These are phyloP conservation scores for Dryas drummondii DNA, from an alignment of 306 rosid genomes.

Conservation along the genomic window DNA sequence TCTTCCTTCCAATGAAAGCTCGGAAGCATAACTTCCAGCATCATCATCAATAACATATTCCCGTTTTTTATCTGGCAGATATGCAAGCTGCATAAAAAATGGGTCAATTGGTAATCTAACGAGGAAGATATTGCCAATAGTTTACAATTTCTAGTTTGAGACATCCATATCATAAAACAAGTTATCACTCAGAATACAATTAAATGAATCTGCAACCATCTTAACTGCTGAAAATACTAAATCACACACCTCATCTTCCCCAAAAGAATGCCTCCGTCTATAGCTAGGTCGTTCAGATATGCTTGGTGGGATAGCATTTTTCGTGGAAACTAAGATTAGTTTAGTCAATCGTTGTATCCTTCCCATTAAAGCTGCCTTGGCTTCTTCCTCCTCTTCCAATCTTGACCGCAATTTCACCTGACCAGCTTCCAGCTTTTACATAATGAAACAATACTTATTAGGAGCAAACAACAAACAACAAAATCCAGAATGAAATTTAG, in stretches of 20 bases:
- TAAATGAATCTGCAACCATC: conserved; percentile 19
- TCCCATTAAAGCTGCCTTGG: conserved; percentile 89
- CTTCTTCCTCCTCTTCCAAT: conserved; percentile 91
- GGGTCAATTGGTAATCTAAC: conserved; percentile 12
- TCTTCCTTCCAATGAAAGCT: conserved; percentile 59
- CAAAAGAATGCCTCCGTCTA: conserved; percentile 86
- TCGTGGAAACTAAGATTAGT: conserved; percentile 79
- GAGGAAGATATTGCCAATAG: conserved; percentile 2
- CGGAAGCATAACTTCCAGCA: conserved; percentile 55
- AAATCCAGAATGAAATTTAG: not conserved
- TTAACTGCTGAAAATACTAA: not conserved
- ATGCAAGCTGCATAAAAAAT: conserved; percentile 66
- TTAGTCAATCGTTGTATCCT: conserved; percentile 86
- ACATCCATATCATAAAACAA: conserved; percentile 5
- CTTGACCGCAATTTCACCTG: conserved; percentile 75
- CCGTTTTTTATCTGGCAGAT: conserved; percentile 82
- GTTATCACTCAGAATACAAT: conserved; percentile 3
- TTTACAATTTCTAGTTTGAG: conserved; percentile 1
- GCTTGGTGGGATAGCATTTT: conserved; percentile 59
- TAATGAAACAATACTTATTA: conserved; percentile 31
- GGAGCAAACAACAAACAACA: conserved; percentile 18
- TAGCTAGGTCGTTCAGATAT: conserved; percentile 55
- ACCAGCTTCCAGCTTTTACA: conserved; percentile 84
- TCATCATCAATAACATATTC: conserved; percentile 63
- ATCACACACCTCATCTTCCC: conserved; percentile 81